Percentiles rank a stretch among this genome's conserved stretches.
These are phyloP conservation scores for Elaeis guineensis DNA, from an alignment of 176 grass and related monocot genomes.

Conservation along the genomic window DNA sequence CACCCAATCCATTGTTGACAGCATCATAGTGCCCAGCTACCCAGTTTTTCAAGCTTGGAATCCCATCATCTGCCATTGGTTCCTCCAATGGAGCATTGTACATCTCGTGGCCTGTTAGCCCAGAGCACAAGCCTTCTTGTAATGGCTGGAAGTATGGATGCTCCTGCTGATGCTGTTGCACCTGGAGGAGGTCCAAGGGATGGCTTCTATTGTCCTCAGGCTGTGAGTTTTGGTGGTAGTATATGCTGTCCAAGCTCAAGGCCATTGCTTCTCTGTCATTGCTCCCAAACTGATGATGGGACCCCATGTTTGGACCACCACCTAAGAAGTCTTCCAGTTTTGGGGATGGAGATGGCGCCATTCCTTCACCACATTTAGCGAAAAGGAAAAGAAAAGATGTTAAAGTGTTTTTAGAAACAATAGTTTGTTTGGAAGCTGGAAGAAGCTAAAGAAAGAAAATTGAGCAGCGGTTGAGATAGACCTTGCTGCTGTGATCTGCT, in stretches of 20 bases:
- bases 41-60: conserved; percentile 33
- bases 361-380: conserved; percentile 31
- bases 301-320: conserved; percentile 26
- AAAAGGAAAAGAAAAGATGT: conserved; percentile 1
- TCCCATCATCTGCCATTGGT: conserved; percentile 20
- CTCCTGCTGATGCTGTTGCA: conserved; percentile 31
- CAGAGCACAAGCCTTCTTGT: conserved; percentile 64
- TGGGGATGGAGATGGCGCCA: conserved; percentile 61
- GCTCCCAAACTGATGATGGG: conserved; percentile 13
- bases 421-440: neutral
- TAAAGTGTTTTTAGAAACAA: neutral
- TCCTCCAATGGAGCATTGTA: conserved; percentile 41
- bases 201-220: conserved; percentile 6
- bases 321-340: conserved; percentile 99
- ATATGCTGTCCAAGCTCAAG: conserved; percentile 35
- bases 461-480: neutral
- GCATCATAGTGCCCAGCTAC: conserved; percentile 32
- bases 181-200: conserved; percentile 10
- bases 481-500: conserved; percentile 47
- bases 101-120: conserved; percentile 11
- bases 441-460: conserved; percentile 11
- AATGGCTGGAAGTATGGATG: conserved; percentile 48
- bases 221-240: conserved; percentile 54
- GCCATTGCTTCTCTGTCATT: conserved; percentile 37
- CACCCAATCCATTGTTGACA: conserved; percentile 21